Base-by-base conservation (phyloP, 2,329 filamentous ascomycete genomes). In the Endothia cerciana region DNA sequence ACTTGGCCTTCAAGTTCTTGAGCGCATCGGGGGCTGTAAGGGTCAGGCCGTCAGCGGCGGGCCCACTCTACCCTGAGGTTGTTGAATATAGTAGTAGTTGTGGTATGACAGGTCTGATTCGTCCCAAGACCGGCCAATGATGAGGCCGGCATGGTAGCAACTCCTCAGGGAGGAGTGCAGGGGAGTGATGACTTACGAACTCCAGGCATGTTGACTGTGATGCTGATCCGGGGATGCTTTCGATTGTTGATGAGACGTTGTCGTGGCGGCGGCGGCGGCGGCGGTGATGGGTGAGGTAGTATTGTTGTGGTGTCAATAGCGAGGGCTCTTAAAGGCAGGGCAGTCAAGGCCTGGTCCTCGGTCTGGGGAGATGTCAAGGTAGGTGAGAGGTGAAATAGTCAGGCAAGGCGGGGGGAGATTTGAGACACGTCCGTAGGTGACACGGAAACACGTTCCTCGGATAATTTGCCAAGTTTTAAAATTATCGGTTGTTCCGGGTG, bases 1-100 rank as follows among this genome's bases (percentile, higher is more conserved):
- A 73, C 82, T 85, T 86, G 73, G 76, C 78, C 81, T 83, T 85
- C 70, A 87, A 71, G 77, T 85, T 85, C 73, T 83, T 81, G 68
- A 87, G 76, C 41, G 83, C 82, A 69, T 80, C 77, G 60, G 79
- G 75, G 63, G 84, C 84, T 86, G 69, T 40, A 4, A 6, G 13
- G 43, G 43, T 22, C n/a, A 22, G n/a, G 25, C 63, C 22, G 64
- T 73, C 67, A 74, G 72, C 60, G 43, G 10, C 8, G 11, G 19
- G n/a, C 22, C 8, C 5, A 43, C n/a, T 28, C 38, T 36, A 10
- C 10, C 33, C 10, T 10, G 33, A n/a, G n/a, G n/a, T n/a, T n/a
- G n/a, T n/a, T n/a, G n/a, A n/a, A 40, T 11, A 25, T 41, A 38
- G 55, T 13, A n/a, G 13, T 41, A n/a, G 33, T 25, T 4, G 30